A percentile compares a stretch with the other conserved stretches of the same genome.
phyloP scores from a whole-genome alignment of 768 basidiomycete species.

The Coprinellus aureogranulatus region DNA sequence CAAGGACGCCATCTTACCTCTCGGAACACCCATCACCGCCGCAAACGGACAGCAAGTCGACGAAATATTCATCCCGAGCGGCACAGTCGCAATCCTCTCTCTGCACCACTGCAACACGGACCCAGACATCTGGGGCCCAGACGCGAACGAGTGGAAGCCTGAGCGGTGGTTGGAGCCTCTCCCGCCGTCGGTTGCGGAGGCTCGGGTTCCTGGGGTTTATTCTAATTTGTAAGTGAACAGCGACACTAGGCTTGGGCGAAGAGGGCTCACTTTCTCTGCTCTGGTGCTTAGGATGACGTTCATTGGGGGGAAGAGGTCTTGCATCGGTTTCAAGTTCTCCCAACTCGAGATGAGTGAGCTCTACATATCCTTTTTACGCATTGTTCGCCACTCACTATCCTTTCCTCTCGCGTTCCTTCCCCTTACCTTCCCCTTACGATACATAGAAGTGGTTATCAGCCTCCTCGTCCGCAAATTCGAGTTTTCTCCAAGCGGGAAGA shows the following conservation, averaged over 20 bases:
- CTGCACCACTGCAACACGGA: constrained; percentile 37
- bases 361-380: no score
- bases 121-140: constrained; percentile 44
- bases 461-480: constrained; percentile 7
- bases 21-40: constrained; percentile 22
- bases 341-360: constrained; percentile 9
- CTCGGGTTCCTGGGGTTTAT: constrained; percentile 42
- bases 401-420: not conserved
- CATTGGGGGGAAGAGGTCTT: not conserved
- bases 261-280: no score
- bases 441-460: constrained; percentile 9
- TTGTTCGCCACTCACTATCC: no score
- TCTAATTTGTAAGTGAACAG: constrained; percentile 34
- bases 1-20: constrained; percentile 21
- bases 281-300: constrained; percentile 5
- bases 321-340: constrained; percentile 10
- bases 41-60: constrained; percentile 20
- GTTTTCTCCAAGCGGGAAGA: not conserved
- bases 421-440: not conserved
- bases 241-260: no score
- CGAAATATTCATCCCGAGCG: constrained; percentile 35
- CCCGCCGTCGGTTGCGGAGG: constrained; percentile 25
- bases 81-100: constrained; percentile 29
- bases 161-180: constrained; percentile 43
- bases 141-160: constrained; percentile 47